phyloP scores from a whole-genome alignment of 2,329 filamentous ascomycete genomes.

The Thermoascus crustaceus region DNA sequence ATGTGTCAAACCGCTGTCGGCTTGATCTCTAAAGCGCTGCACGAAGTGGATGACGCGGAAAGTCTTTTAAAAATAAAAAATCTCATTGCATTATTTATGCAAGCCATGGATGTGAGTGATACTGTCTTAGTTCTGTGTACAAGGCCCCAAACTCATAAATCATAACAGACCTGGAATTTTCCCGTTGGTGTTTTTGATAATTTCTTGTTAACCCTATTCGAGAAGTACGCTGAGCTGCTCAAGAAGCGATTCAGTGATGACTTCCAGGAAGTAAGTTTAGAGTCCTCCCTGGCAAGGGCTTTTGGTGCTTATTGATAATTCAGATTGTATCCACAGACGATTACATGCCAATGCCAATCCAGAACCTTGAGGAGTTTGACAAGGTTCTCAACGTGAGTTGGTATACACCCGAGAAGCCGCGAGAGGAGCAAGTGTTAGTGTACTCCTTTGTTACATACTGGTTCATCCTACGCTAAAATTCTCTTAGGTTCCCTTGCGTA shows the following conservation, averaged over 20 bases:
- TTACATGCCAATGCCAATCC: constrained; percentile 99
- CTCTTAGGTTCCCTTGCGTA: constrained; percentile 77
- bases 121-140: background rate
- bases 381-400: constrained; percentile 94
- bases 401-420: constrained; percentile 76
- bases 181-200: constrained; percentile 72
- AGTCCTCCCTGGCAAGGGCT: background rate
- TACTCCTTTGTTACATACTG: constrained; percentile 2
- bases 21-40: constrained; percentile 70
- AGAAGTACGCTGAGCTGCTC: constrained; percentile 85
- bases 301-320: constrained; percentile 7
- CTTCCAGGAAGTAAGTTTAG: constrained; percentile 66
- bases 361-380: constrained; percentile 81
- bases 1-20: constrained; percentile 85
- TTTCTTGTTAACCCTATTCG: constrained; percentile 80
- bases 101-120: constrained; percentile 80
- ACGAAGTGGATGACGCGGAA: constrained; percentile 78
- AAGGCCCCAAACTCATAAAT: constrained; percentile 7
- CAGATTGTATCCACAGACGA: constrained; percentile 79
- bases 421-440: constrained; percentile 64
- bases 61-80: constrained; percentile 90
- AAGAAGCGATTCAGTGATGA: constrained; percentile 90
- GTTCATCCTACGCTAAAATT: constrained; percentile 15
- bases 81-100: constrained; percentile 85
- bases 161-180: constrained; percentile 74